Evolutionary conservation across 345 rosid species (phyloP).

Genomic region (Eucalyptus brandiana): DNA sequence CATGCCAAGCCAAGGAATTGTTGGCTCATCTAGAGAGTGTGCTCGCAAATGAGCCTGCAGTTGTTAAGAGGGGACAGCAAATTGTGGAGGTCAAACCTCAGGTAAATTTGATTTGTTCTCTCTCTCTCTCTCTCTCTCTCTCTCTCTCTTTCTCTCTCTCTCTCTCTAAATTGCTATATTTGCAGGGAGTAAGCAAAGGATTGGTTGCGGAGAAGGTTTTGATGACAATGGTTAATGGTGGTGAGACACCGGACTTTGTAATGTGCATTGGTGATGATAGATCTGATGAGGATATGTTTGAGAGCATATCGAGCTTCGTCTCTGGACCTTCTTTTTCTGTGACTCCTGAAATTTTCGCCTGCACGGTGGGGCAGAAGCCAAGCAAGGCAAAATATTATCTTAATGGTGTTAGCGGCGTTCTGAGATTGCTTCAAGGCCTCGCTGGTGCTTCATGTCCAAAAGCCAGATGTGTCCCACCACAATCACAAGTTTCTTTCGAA

Average conservation of each 20-base stretch:
- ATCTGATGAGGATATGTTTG: slow-evolving; percentile 94
- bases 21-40: slow-evolving; percentile 77
- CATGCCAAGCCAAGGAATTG: slow-evolving; percentile 86
- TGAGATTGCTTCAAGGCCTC: slow-evolving; percentile 64
- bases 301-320: slow-evolving; percentile 50
- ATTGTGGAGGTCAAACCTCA: slow-evolving; percentile 94
- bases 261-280: slow-evolving; percentile 86
- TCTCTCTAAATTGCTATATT: neutral
- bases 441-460: slow-evolving; percentile 39
- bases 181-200: slow-evolving; percentile 88
- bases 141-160: neutral
- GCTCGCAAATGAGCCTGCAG: slow-evolving; percentile 82
- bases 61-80: slow-evolving; percentile 76
- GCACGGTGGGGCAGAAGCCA: slow-evolving; percentile 82
- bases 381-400: slow-evolving; percentile 89
- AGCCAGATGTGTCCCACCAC: slow-evolving; percentile 9
- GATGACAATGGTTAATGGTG: slow-evolving; percentile 30
- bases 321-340: slow-evolving; percentile 34
- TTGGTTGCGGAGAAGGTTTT: slow-evolving; percentile 61
- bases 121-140: neutral
- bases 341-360: slow-evolving; percentile 71
- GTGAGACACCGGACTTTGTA: slow-evolving; percentile 62
- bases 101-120: slow-evolving; percentile 12
- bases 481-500: slow-evolving; percentile 42
- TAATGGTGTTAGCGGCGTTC: slow-evolving; percentile 48